A percentile compares a stretch with the other conserved stretches of the same genome.
Conservation (phyloP, 108 stramenopile genomes). For the Cylindrotheca fusiformis region DNA sequence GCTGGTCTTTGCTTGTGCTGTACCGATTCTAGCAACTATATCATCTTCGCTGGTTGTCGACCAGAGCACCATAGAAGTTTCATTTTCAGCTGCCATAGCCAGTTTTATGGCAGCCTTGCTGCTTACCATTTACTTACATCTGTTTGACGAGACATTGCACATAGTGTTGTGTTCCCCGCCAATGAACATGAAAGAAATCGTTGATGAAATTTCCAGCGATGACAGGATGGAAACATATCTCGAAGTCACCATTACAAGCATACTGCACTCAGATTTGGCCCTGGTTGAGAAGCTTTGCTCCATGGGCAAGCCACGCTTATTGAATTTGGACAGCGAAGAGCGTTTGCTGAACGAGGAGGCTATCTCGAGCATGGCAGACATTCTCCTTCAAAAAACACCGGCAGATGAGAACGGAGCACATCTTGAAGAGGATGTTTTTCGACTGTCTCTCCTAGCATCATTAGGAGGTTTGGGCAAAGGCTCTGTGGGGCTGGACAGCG, state of each 20-base stretch:
- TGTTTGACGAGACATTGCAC: constrained; percentile 23
- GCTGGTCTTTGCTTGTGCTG: neutral
- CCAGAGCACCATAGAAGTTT: neutral
- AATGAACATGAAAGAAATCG: constrained; percentile 16
- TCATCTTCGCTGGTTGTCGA: neutral
- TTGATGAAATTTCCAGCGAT: constrained; percentile 24
- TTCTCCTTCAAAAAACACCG: constrained; percentile 15
- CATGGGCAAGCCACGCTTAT: neutral
- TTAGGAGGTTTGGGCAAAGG: constrained; percentile 24
- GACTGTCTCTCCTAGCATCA: constrained; percentile 31
- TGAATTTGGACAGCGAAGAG: constrained; percentile 30
- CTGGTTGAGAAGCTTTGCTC: constrained; percentile 9
- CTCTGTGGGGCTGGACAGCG: neutral
- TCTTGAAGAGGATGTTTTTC: constrained; percentile 48
- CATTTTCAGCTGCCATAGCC: neutral
- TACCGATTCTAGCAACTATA: neutral
- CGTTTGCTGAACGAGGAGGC: constrained; percentile 11
- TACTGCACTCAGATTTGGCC: constrained; percentile 20
- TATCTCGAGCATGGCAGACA: constrained; percentile 21
- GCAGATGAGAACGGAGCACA: constrained; percentile 24
- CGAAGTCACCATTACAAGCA: constrained; percentile 24
- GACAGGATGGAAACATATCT: constrained; percentile 22
- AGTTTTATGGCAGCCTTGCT: neutral
- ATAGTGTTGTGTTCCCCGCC: constrained; percentile 18
- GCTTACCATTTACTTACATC: constrained; percentile 16